Conservation (phyloP, 768 basidiomycete species). For the Boletus subcaerulescens region DNA sequence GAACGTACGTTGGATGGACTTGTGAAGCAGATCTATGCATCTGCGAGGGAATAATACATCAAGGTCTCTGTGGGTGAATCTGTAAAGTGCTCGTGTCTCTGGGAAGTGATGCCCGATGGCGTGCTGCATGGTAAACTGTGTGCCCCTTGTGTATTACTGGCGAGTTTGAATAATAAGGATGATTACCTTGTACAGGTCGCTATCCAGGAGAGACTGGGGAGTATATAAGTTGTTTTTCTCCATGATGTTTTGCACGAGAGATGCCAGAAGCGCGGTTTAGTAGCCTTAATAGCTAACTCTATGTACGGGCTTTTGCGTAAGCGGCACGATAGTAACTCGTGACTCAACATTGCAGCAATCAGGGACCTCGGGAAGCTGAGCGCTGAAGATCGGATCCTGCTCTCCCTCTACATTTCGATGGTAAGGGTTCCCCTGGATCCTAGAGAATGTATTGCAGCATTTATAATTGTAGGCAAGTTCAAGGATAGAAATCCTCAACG, state of each 20-base stretch:
- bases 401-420: neutral
- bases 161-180: neutral
- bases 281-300: too few species aligned
- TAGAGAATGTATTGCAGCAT: too few species aligned
- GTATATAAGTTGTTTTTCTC: conserved; percentile 6
- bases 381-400: too few species aligned
- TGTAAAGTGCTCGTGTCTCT: conserved; percentile 64
- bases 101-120: conserved; percentile 79
- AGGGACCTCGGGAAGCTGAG: too few species aligned
- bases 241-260: conserved; percentile 7
- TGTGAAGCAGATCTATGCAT: conserved; percentile 32
- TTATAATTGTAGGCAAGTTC: conserved; percentile 37
- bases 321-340: too few species aligned
- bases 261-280: too few species aligned
- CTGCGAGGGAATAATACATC: conserved; percentile 56
- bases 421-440: neutral
- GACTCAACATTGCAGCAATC: too few species aligned
- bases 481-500: conserved; percentile 74
- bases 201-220: conserved; percentile 72
- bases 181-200: conserved; percentile 90
- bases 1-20: conserved; percentile 58
- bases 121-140: conserved; percentile 93
- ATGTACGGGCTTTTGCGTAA: too few species aligned
- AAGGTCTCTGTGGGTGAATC: conserved; percentile 76
- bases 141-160: neutral